phyloP scores from a whole-genome alignment of 1,139 yeast genomes.

The Geotrichum histeridarum region DNA sequence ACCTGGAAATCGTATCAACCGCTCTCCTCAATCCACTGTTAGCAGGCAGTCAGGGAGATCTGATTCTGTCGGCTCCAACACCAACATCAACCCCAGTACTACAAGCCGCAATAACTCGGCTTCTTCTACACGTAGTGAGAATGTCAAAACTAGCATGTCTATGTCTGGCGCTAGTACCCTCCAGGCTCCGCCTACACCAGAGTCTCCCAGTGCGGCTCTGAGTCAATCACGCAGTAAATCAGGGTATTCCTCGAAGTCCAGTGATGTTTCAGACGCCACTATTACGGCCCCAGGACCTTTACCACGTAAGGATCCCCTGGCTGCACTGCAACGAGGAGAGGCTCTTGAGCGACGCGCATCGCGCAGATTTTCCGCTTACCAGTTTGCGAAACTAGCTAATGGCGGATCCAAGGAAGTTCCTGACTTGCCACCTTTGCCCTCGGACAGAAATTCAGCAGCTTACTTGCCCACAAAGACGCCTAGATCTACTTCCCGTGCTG shows the following conservation, averaged over 20 bases:
- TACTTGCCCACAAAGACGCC: conserved; percentile 30
- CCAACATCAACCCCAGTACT: not conserved
- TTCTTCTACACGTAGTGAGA: not conserved
- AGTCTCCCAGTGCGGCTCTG: not conserved
- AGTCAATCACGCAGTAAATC: conserved; percentile 5
- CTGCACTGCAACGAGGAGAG: conserved; percentile 73
- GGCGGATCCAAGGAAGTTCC: conserved; percentile 23
- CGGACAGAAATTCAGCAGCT: conserved; percentile 17
- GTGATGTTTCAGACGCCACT: not conserved
- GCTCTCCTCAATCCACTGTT: conserved; percentile 10
- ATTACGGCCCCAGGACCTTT: not conserved
- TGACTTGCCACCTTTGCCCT: conserved; percentile 19
- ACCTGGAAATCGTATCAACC: conserved; percentile 1
- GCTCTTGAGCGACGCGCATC: conserved; percentile 88
- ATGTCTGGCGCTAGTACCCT: not conserved
- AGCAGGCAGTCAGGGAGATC: conserved; percentile 3
- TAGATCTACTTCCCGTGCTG: conserved; percentile 29
- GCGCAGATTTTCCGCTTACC: conserved; percentile 86
- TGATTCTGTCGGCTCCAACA: not conserved
- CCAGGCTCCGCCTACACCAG: not conserved
- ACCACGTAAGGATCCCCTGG: conserved; percentile 49
- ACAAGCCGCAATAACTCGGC: conserved; percentile 6
- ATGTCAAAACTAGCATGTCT: not conserved
- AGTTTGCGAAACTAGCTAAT: conserved; percentile 72
- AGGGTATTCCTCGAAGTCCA: not conserved